Base-by-base conservation (phyloP, 2,329 filamentous ascomycete species). In the Alternaria dauci region DNA sequence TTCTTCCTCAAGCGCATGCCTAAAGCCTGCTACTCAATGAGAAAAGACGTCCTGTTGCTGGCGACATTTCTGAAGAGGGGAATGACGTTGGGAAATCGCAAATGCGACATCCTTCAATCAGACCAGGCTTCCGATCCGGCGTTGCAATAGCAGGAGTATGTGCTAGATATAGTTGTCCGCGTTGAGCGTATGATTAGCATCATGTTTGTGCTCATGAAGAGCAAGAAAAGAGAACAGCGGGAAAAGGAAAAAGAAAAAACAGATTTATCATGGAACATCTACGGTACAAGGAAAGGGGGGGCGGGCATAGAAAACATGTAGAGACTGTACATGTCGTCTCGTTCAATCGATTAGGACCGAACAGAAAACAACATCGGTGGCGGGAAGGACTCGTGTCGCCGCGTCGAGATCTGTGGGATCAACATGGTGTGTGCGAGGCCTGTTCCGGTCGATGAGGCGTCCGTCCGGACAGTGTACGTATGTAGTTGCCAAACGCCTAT, bases 1-100 rank as follows among this genome's bases (percentile, higher is more conserved):
- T 69, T 70, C 75, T 66, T 78, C 76, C 69, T 78, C 73, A 63
- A 75, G 63, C 59, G 58, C 65, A 66, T 62, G 65, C 76, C 52
- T 68, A 32, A 59, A 71, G 76, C 72, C 66, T 66, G 51, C 42
- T 42, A 57, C 65, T 68, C 66, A 69, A 78, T 76, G 76, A 78
- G 76, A 77, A 78, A 78, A 76, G 72, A 68, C 66, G 69, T 68
- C 63, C 52, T 57, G 28, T 63, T 62, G 44, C 60, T 57, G 56
- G 52, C 44, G 59, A 67, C 54, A 54, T 59, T 64, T 63, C 63
- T 62, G 58, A 56, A 53, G 53, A 50, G 42, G 16, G 46, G 39
- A 39, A 41, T 43, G 47, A 50, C 46, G 46, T 36, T 25, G 46
- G 46, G 20, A 50, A 36, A 20, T 34, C 46, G 30, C 46, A 50